These are phyloP conservation scores for Cerioporus squamosus DNA, from an alignment of 1,284 basidiomycete genomes.

Conservation along the genomic window DNA sequence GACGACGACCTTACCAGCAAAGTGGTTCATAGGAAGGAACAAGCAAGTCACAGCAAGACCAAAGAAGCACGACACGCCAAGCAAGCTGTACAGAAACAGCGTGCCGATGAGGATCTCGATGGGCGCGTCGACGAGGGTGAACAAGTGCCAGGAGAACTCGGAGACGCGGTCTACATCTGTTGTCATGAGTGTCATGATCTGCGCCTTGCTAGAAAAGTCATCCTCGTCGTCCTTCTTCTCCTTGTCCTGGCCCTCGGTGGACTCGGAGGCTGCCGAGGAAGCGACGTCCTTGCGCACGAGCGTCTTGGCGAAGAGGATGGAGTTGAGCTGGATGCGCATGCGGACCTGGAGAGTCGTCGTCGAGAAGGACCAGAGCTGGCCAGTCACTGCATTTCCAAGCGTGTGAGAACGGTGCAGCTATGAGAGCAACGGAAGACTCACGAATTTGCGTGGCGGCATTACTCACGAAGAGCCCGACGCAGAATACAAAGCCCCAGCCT, in stretches of 20 bases:
- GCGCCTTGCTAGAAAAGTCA: conserved; percentile 87
- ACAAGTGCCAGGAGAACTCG: conserved; percentile 84
- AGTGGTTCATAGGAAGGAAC: conserved; percentile 89
- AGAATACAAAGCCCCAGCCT: conserved; percentile 78
- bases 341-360: conserved; percentile 76
- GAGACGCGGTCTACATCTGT: conserved; percentile 90
- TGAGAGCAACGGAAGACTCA: conserved; percentile 37
- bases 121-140: conserved; percentile 79
- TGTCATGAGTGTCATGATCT: conserved; percentile 89
- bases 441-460: conserved; percentile 64
- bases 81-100: conserved; percentile 78
- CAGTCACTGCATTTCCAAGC: conserved; percentile 33
- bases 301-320: conserved; percentile 87
- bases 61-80: conserved; percentile 81
- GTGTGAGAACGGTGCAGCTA: neutral
- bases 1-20: conserved; percentile 85
- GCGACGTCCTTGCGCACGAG: conserved; percentile 88
- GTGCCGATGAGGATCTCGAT: conserved; percentile 85
- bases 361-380: conserved; percentile 73
- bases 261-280: conserved; percentile 49
- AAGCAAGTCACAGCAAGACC: conserved; percentile 84
- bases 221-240: conserved; percentile 63
- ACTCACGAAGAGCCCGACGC: conserved; percentile 68
- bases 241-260: conserved; percentile 21
- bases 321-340: conserved; percentile 83